Evolutionary conservation across 352 stramenopile genomes (phyloP).

Genomic region (Globisporangium middletonii): DNA sequence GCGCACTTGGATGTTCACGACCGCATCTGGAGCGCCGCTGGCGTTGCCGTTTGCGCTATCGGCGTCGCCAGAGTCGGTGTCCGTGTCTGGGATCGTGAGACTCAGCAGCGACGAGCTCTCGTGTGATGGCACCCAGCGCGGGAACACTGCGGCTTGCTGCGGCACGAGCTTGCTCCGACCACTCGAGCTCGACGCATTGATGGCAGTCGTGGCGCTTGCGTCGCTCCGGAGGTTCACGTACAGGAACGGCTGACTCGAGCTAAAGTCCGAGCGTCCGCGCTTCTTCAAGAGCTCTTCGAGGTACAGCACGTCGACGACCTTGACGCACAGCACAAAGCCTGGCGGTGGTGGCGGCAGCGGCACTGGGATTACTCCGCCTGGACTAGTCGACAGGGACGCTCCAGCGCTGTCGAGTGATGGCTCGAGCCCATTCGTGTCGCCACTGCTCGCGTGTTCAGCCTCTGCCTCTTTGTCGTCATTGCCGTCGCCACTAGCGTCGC

Average conservation of each 20-base stretch:
- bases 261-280: constrained; percentile 37
- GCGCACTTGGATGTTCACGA: constrained; percentile 55
- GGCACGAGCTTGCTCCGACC: constrained; percentile 31
- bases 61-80: background rate
- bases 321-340: constrained; percentile 27
- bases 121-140: constrained; percentile 45
- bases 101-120: constrained; percentile 30
- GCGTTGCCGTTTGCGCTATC: constrained; percentile 8
- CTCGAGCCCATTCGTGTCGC: constrained; percentile 1
- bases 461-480: constrained; percentile 14
- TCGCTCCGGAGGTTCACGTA: constrained; percentile 32
- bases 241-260: constrained; percentile 41
- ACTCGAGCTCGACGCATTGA: background rate
- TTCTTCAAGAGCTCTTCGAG: constrained; percentile 49
- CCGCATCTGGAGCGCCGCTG: constrained; percentile 9
- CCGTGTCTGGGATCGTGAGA: constrained; percentile 18
- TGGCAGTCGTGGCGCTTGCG: constrained; percentile 10
- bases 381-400: background rate
- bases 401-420: background rate
- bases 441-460: background rate
- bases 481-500: constrained; percentile 5
- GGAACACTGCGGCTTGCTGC: constrained; percentile 48
- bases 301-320: constrained; percentile 41
- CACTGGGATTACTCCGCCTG: no score
- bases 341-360: background rate